Percentiles rank a stretch among this genome's conserved stretches.
phyloP scores from a whole-genome alignment of 1,284 basidiomycete species.

The Puccinia hordei region DNA sequence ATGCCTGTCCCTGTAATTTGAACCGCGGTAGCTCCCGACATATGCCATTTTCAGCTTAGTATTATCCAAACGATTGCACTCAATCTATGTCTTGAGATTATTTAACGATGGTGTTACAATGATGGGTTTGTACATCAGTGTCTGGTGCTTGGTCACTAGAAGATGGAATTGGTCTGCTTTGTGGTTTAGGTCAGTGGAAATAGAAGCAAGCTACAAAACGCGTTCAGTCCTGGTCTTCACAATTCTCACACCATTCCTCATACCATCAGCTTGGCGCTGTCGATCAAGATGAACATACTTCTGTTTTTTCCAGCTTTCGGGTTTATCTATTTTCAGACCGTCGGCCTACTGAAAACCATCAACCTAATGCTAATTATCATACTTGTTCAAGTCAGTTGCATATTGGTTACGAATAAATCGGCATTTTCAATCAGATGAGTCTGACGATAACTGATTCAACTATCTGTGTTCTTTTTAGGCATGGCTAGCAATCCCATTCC shows the following conservation, averaged over 20 bases:
- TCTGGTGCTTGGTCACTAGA: constrained; percentile 62
- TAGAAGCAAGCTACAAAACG: constrained; percentile 70
- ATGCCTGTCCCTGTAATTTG: background rate
- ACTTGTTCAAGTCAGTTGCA: constrained; percentile 60
- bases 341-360: constrained; percentile 68
- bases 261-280: constrained; percentile 71
- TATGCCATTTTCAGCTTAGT: constrained; percentile 75
- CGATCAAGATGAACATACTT: constrained; percentile 93
- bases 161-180: constrained; percentile 50
- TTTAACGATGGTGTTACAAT: constrained; percentile 95
- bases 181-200: constrained; percentile 57
- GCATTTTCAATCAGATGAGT: background rate
- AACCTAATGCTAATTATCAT: constrained; percentile 66
- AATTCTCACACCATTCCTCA: background rate
- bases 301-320: constrained; percentile 81
- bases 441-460: constrained; percentile 4
- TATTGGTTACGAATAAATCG: constrained; percentile 14
- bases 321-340: constrained; percentile 76
- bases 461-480: constrained; percentile 62
- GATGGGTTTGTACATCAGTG: constrained; percentile 62
- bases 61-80: constrained; percentile 89
- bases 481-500: constrained; percentile 72
- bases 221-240: constrained; percentile 10
- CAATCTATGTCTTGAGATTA: constrained; percentile 84
- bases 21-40: constrained; percentile 68